These are phyloP conservation scores for Pneumocystis canis DNA, from an alignment of 1,139 yeast genomes.

Conservation along the genomic window DNA sequence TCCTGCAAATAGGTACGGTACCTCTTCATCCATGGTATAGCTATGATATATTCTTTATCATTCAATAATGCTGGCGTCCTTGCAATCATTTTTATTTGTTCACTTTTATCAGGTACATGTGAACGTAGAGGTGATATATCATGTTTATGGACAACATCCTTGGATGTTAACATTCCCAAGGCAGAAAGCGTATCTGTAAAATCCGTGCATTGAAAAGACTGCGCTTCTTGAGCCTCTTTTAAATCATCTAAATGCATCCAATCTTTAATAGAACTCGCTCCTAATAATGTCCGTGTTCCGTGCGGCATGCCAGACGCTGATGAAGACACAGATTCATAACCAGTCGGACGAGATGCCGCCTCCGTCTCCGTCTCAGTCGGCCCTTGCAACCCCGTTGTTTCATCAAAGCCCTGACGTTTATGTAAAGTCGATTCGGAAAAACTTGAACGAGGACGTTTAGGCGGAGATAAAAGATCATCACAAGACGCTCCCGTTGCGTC, in stretches of 20 bases:
- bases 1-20: neutral
- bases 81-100: neutral
- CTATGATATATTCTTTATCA: neutral
- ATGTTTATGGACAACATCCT: too few species aligned
- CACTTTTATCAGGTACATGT: neutral
- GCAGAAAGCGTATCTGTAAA: too few species aligned
- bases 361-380: neutral
- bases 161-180: too few species aligned
- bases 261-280: too few species aligned
- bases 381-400: neutral
- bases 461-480: neutral
- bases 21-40: neutral
- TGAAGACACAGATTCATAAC: too few species aligned
- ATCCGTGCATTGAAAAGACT: too few species aligned
- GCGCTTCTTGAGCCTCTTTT: too few species aligned
- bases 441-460: neutral
- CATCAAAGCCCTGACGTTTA: neutral
- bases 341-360: too few species aligned
- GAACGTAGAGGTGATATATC: neutral
- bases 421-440: neutral
- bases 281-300: too few species aligned
- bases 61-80: neutral
- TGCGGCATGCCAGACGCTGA: too few species aligned
- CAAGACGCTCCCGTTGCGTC: neutral
- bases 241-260: too few species aligned